phyloP scores from a whole-genome alignment of 2,329 filamentous ascomycete genomes.

The Colletotrichum destructivum region DNA sequence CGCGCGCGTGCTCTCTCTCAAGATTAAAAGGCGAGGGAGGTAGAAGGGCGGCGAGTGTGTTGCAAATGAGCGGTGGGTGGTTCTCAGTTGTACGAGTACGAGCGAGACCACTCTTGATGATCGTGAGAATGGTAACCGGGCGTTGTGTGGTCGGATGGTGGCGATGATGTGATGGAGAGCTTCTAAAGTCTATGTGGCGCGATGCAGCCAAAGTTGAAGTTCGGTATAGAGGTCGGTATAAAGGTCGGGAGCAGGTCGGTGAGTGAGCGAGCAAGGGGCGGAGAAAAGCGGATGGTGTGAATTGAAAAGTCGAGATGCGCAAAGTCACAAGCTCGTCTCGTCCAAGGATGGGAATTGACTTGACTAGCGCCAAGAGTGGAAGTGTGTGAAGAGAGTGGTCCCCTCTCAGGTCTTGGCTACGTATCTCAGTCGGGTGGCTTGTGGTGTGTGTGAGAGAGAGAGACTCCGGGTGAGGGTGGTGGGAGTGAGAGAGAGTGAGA shows the following conservation, averaged over 20 bases:
- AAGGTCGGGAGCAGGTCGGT: not conserved
- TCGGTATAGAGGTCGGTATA: too few relatives aligned
- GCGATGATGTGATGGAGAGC: not conserved
- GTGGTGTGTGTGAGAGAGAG: not conserved
- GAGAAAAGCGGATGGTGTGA: conserved; percentile 21
- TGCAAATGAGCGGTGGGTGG: not conserved
- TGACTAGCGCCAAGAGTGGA: conserved; percentile 38
- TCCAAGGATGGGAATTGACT: conserved; percentile 30
- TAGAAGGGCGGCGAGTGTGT: not conserved
- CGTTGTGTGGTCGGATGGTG: not conserved
- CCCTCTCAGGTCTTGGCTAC: conserved; percentile 23
- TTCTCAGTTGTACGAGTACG: not conserved
- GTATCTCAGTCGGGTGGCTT: conserved; percentile 22
- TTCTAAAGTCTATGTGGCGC: conserved; percentile 3
- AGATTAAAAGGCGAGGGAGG: not conserved
- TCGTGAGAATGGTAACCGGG: not conserved
- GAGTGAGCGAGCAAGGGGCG: not conserved
- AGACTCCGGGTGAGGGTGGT: too few relatives aligned
- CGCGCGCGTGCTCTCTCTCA: not conserved
- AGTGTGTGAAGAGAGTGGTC: conserved; percentile 39
- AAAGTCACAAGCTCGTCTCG: conserved; percentile 28
- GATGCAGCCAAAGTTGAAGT: not conserved
- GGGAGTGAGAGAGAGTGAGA: too few relatives aligned
- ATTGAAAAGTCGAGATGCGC: conserved; percentile 32
- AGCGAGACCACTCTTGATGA: not conserved